Evolutionary conservation across 2,329 filamentous ascomycete genomes (phyloP).

Genomic region (Aphanocladium album): DNA sequence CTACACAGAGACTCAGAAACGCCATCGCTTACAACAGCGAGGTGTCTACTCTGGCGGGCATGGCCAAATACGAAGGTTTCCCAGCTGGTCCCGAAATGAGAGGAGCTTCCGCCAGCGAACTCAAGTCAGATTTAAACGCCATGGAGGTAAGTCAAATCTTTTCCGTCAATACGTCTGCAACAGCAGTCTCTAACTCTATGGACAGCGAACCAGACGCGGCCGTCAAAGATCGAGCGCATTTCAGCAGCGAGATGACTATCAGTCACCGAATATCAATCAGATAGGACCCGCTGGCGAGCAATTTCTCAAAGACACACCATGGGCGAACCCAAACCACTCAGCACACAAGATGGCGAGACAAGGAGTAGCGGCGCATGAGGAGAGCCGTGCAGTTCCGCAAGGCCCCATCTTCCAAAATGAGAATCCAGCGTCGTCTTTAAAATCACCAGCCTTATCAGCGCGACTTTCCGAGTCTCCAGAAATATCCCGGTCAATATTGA

Average conservation of each 20-base stretch:
- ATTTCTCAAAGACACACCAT: conserved; percentile 83
- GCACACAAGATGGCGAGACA: conserved; percentile 49
- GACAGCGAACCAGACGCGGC: conserved; percentile 29
- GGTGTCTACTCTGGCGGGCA: conserved; percentile 81
- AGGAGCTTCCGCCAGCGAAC: conserved; percentile 64
- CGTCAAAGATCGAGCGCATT: conserved; percentile 33
- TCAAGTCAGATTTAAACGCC: conserved; percentile 81
- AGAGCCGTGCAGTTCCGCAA: conserved; percentile 4
- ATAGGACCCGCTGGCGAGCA: conserved; percentile 71
- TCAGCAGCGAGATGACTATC: conserved; percentile 43
- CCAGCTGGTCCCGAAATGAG: conserved; percentile 85
- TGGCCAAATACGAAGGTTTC: conserved; percentile 94
- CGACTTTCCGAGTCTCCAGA: conserved; percentile 40
- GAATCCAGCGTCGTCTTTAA: neutral
- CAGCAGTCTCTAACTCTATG: neutral
- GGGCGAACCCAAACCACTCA: conserved; percentile 87
- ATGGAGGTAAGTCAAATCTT: conserved; percentile 62
- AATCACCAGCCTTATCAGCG: conserved; percentile 24
- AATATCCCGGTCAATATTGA: conserved; percentile 33
- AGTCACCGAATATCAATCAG: conserved; percentile 42
- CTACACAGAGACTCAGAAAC: conserved; percentile 72
- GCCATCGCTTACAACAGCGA: conserved; percentile 93
- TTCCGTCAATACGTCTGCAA: neutral
- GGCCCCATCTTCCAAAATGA: conserved; percentile 11
- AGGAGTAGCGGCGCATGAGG: conserved; percentile 16